Base-by-base conservation (phyloP, 2,329 filamentous ascomycete species). In the Neobulgaria alba region DNA sequence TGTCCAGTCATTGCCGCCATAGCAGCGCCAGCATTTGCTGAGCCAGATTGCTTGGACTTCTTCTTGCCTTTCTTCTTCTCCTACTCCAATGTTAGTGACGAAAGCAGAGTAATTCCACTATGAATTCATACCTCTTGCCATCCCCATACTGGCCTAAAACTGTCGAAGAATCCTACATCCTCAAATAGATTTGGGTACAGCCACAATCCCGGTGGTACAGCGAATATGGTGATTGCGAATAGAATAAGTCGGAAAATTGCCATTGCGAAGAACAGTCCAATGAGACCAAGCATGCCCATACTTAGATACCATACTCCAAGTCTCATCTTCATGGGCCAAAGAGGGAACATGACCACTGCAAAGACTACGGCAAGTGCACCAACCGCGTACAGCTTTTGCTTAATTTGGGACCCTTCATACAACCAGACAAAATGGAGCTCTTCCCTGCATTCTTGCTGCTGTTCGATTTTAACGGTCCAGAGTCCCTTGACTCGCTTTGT, bases 171-270 rank as follows among this genome's bases (percentile, higher is more conserved):
- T 5, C 90, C 94, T 19, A 98, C 92, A 60, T 98, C 92, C 63
- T 98, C 92, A 69, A 95, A 98, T 15, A 98, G 68, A 60, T 98
- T 98, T 36, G 92, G 92, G 67, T 90, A 98, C 33, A 98, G 73
- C 92, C 92, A 98, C n/a, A 98, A 72, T 56, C 92, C 92, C 2
- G 92, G 92, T 3, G 89, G 69, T 1, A 78, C 72, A 12, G 74
- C 72, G 59, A 96, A 94, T 65, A 94, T 88, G 16, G 92, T 96
- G 61, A 94, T 66, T 60, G 86, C 82, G 69, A 98, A 98, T 19
- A 98, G 71, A 46, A 98, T 94, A 42, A 96, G 74, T 45, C 92
- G 81, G 75, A 98, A 88, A 58, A 98, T 94, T 4, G 90, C 85
- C 92, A 98, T 96, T 58, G 79, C 77, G 64, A 98, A 96, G 77